Evolutionary conservation across 257 asterid genomes (phyloP).

Genomic region (Ilex asprella): DNA sequence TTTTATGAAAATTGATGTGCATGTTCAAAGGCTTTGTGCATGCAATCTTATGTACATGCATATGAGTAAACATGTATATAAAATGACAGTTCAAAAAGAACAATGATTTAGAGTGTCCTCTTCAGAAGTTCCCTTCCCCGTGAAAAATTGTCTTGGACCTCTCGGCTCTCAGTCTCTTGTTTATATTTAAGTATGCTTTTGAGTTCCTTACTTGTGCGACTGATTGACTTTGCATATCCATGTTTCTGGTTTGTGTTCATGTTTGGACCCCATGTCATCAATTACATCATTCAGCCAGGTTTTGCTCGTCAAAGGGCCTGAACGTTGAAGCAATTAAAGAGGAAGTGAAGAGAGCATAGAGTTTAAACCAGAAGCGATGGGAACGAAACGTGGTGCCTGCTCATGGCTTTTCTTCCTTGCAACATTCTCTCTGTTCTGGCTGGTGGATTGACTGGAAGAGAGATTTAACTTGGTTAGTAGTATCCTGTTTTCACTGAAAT

Average conservation of each 20-base stretch:
- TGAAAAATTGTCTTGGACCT: neutral
- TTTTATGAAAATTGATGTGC: neutral
- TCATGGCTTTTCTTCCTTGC: too few species aligned
- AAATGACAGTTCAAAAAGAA: too few species aligned
- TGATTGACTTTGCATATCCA: slow-evolving; percentile 39
- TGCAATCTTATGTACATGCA: neutral
- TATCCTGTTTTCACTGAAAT: too few species aligned
- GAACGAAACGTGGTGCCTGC: too few species aligned
- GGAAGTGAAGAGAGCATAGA: neutral
- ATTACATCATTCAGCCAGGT: slow-evolving; percentile 44
- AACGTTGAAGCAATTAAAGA: slow-evolving; percentile 1
- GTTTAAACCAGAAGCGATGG: too few species aligned
- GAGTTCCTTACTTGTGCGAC: slow-evolving; percentile 17
- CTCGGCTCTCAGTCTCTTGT: neutral
- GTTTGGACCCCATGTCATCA: slow-evolving; percentile 24
- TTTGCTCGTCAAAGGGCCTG: slow-evolving; percentile 46
- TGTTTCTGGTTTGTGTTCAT: slow-evolving; percentile 29
- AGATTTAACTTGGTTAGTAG: too few species aligned
- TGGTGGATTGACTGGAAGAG: too few species aligned
- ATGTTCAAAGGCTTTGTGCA: too few species aligned
- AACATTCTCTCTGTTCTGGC: too few species aligned
- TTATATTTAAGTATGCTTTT: slow-evolving; percentile 12
- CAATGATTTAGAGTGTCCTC: too few species aligned
- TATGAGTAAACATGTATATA: too few species aligned
- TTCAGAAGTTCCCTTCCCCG: too few species aligned